Evolutionary conservation across 129 eudicot genomes (phyloP), one percentile per base, ranked within the genome.

Genomic region (Lonicera japonica): DNA sequence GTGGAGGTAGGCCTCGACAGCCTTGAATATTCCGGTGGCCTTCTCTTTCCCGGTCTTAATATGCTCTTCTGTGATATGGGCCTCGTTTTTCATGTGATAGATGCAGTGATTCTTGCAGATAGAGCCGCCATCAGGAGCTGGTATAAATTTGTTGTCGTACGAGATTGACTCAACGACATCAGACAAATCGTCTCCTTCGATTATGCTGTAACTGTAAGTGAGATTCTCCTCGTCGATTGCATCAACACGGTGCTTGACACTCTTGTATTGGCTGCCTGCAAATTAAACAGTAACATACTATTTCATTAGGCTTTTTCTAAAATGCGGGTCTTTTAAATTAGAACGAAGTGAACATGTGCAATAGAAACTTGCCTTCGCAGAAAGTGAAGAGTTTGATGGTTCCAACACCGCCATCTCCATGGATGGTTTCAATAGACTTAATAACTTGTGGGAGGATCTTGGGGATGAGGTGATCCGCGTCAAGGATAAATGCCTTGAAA

Each of bases 101-200:
- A 43, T 70, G 72, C 73, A 70, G 0, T 6, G 65, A 58, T 51
- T 76, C 56, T 76, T 76, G 54, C 66, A 59, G 5, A 70, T 59
- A n/a, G 69, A 76, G 1, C 81, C 81, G 12, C 81, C 81, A 21
- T 70, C 69, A 1, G 68, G 46, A 5, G 68, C 25, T 1, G 69
- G 22, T 11, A 47, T 68, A 52, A 76, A 22, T 24, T 65, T 65
- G 34, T 70, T 50, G 2, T 38, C 50, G 16, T 71, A 70, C 3
- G 77, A 70, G 40, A 77, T 66, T n/a, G 64, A 43, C 1, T 71
- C 82, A 14, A 70, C 12, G 5, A 12, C 72, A 11, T 15, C 81
- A 1, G 18, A 21, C 36, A 76, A 21, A 29, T 54, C 69, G 19
- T 70, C 73, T 2, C 81, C 81, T 18, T 76, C 77, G 15, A 70